Evolutionary conservation across 140 eudicot genomes (phyloP).

Genomic region (Artemisia princeps): DNA sequence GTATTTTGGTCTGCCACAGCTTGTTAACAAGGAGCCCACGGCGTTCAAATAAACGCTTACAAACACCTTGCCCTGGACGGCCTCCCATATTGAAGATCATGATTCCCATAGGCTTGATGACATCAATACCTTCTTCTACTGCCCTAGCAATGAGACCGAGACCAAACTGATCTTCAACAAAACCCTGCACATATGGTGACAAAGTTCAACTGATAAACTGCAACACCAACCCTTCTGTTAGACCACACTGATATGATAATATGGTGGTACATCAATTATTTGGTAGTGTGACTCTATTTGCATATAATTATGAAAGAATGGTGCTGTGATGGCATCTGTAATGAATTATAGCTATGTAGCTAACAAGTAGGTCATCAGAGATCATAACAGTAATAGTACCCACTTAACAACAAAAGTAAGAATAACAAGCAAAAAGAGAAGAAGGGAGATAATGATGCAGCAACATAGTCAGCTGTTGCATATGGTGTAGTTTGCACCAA

Average conservation of each 20-base stretch:
- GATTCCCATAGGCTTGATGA: slow-evolving; percentile 86
- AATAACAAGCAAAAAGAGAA: too few species aligned
- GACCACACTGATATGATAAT: slow-evolving; percentile 4
- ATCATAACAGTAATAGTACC: too few species aligned
- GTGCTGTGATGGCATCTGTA: too few species aligned
- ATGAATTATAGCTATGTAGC: too few species aligned
- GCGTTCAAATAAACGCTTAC: slow-evolving; percentile 88
- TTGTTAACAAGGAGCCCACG: slow-evolving; percentile 87
- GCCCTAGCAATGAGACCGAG: slow-evolving; percentile 92
- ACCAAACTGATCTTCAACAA: slow-evolving; percentile 99
- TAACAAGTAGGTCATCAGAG: too few species aligned
- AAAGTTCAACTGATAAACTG: slow-evolving; percentile 7
- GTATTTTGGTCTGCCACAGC: slow-evolving; percentile 92
- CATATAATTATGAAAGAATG: too few species aligned
- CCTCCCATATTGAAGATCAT: slow-evolving; percentile 99
- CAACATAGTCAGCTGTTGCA: too few species aligned
- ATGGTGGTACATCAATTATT: not conserved
- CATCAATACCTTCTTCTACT: slow-evolving; percentile 92
- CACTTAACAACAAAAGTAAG: too few species aligned
- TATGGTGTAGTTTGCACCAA: too few species aligned
- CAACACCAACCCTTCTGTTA: slow-evolving; percentile 3
- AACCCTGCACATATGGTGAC: slow-evolving; percentile 49
- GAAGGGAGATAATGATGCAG: too few species aligned
- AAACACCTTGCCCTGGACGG: slow-evolving; percentile 96
- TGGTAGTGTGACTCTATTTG: too few species aligned